A percentile compares a stretch with the other conserved stretches of the same genome.
Evolutionary conservation across 83 land plant species (phyloP).

Genomic region (Picea engelmannii): DNA sequence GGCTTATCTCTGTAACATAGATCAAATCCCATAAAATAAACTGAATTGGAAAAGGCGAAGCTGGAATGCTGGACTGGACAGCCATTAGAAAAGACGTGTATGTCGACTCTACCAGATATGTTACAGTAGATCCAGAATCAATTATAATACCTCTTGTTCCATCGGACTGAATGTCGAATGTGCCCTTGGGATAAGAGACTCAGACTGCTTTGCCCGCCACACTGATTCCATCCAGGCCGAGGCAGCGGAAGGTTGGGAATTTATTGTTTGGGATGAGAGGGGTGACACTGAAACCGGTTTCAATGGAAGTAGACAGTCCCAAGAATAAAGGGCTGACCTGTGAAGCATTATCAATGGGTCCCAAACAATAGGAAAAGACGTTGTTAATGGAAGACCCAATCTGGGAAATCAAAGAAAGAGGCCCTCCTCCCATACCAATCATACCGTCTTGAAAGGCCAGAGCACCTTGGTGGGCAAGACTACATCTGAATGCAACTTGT

Average conservation of each 20-base stretch:
- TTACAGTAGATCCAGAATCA: too few species aligned
- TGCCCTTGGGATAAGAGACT: background rate
- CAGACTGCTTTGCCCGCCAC: slow-evolving; percentile 43
- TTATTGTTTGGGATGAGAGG: slow-evolving; percentile 14
- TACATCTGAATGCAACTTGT: slow-evolving; percentile 67
- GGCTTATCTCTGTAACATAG: too few species aligned
- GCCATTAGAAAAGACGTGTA: too few species aligned
- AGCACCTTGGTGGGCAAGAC: slow-evolving; percentile 51
- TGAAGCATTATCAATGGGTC: background rate
- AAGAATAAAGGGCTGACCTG: background rate
- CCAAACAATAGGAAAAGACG: background rate
- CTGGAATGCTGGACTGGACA: too few species aligned
- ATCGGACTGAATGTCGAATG: too few species aligned
- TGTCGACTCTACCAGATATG: too few species aligned
- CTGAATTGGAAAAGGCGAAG: too few species aligned
- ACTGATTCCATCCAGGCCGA: slow-evolving; percentile 58
- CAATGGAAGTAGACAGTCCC: background rate
- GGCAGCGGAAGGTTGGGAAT: slow-evolving; percentile 58
- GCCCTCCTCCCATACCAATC: slow-evolving; percentile 83
- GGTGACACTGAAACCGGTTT: slow-evolving; percentile 6
- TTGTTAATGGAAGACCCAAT: background rate
- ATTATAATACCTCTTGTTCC: too few species aligned
- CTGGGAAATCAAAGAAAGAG: slow-evolving; percentile 36
- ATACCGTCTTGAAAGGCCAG: slow-evolving; percentile 60
- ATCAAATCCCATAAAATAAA: too few species aligned